Base-by-base conservation (phyloP, 2,329 filamentous ascomycete genomes). In the Fusarium continuum region DNA sequence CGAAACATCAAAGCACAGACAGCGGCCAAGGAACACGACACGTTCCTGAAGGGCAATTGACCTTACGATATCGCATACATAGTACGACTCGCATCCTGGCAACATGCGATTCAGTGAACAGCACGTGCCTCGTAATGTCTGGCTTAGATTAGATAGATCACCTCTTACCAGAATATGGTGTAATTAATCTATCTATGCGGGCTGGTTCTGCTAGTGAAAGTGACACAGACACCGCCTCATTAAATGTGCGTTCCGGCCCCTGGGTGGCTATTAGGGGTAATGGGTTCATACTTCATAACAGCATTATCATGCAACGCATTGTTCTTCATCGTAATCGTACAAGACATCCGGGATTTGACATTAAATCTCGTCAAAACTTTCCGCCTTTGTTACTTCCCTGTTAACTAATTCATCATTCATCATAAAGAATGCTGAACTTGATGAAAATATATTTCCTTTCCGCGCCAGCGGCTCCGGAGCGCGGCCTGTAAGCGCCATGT, bases 91-190 rank as follows among this genome's bases (percentile, higher is more conserved):
- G 32, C 38, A 61, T 57, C 58, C 55, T 53, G 28, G 48, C 57
- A 68, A 65, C 67, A 54, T 65, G 63, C 67, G 57, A 71, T 68
- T 70, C 55, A 63, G 46, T 26, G 43, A 14, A 40, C 49, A 59
- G 59, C 68, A 70, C 68, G 68, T 70, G 62, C 57, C 67, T 57
- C 52, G 52, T 59, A 40, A 39, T 65, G 53, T 58, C 47, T 50
- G 48, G 32, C 17, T 47, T 43, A 53, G 55, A 52, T 65, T 49
- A 57, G 48, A 44, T 45, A 41, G 39, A 50, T 53, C 41, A 59
- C 46, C 59, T 43, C 39, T 40, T 41, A 32, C 64, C 41, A 46
- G 51, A 47, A 49, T 46, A 63, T 53, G 40, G 34, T 64, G 46
- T 63, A 50, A 54, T 63, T 49, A 44, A 64, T 47, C 56, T 60